These are phyloP conservation scores for Schrenkiella parvula DNA, from an alignment of 345 rosid species.

Conservation along the genomic window DNA sequence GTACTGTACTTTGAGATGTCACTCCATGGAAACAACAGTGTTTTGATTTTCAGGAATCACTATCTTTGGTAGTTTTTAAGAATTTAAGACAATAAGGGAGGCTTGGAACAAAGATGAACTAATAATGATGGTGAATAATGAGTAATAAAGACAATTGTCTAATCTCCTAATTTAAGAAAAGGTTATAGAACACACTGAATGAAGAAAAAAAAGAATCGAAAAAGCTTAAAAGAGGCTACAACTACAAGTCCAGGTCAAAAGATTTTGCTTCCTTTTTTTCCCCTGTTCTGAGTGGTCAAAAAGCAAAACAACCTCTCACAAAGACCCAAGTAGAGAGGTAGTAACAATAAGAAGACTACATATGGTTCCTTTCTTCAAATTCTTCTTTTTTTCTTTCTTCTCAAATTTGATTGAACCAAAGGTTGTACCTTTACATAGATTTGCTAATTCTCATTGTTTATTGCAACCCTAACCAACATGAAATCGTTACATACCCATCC, in stretches of 20 bases:
- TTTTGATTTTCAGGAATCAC: slow-evolving; percentile 6
- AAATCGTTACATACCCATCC: slow-evolving; percentile 2
- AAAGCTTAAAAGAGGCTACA: slow-evolving; percentile 18
- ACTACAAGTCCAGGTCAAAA: slow-evolving; percentile 25
- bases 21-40: slow-evolving; percentile 16
- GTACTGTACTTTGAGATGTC: slow-evolving; percentile 24
- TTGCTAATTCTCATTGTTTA: slow-evolving; percentile 12
- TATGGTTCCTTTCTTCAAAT: slow-evolving; percentile 13
- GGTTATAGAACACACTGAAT: neutral
- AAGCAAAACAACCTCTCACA: slow-evolving; percentile 23
- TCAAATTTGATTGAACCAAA: slow-evolving; percentile 13
- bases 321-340: slow-evolving; percentile 7
- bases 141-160: neutral
- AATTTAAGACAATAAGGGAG: neutral
- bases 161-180: slow-evolving; percentile 3
- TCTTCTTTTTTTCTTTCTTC: neutral
- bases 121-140: neutral
- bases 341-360: neutral
- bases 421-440: slow-evolving; percentile 20
- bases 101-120: neutral
- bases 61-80: neutral
- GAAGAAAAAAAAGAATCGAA: slow-evolving; percentile 8
- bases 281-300: slow-evolving; percentile 19
- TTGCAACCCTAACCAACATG: slow-evolving; percentile 14
- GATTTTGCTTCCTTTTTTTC: neutral